Evolutionary conservation across 768 basidiomycete species (phyloP), one percentile per base, ranked within the genome.

Genomic region (Lentinula edodes): DNA sequence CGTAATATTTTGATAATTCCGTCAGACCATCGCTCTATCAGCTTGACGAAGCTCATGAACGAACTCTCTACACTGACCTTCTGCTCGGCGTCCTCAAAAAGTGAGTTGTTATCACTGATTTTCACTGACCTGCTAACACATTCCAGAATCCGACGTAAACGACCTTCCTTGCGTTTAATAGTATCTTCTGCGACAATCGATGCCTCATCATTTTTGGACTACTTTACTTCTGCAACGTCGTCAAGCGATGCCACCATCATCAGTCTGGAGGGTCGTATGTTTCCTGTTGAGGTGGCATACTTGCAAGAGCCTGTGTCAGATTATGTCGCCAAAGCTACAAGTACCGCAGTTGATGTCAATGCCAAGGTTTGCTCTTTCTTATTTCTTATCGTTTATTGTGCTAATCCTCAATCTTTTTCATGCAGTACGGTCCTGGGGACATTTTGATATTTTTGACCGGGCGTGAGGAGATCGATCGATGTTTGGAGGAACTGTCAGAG

Each of bases 1-100:
- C 63, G 61, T 57, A 45, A 15, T 23, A 61, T 38, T 13, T 39
- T 38, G 34, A 39, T 48, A 63, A 43, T 58, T 32, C 46, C 51
- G 58, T 28, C 8, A 56, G 28, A 28, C 28, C 28, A 28, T 28
- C 28, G 28, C 28, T 2, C 28, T 48, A 9, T 20, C 38, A 96
- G 95, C 88, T 99, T 52, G 97, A 99, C 67, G 97, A 98, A 77
- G 97, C 94, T 0, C 97, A 99, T 71, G 97, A 99, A 70, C 80
- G 97, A 38, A 93, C 93, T 68, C 80, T 93, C n/a, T 96, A 98
- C 71, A 98, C 95, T 0, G 97, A 99, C 72, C 75, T 99, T 9
- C 75, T 99, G 1, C 79, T 99, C 1, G 96, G 96, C 0, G 75
- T 98, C 16, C 74, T 99, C 52, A 96, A 97, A 78, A 98, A 98